A percentile compares a stretch with the other conserved stretches of the same genome.
These are phyloP conservation scores for Neurospora discreta DNA, from an alignment of 495 filamentous ascomycete genomes.

Conservation along the genomic window DNA sequence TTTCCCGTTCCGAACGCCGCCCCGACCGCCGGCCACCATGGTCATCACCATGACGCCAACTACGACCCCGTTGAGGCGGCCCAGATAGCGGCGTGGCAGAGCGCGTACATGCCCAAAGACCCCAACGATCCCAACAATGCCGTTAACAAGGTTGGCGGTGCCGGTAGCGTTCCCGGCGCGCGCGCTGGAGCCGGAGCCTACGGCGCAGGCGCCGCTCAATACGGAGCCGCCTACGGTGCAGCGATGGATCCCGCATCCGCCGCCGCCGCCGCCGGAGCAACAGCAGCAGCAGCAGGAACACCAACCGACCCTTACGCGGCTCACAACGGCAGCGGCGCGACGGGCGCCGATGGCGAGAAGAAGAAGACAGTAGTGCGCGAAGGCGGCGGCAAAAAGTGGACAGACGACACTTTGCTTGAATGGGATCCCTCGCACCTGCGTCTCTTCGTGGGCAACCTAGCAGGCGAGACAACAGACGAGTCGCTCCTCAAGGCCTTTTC, in stretches of 20 bases:
- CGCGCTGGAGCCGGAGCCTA: constrained; percentile 22
- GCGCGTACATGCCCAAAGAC: constrained; percentile 63
- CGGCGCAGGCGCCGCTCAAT: constrained; percentile 21
- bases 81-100: constrained; percentile 94
- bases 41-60: constrained; percentile 8
- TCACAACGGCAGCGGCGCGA: constrained; percentile 14
- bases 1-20: constrained; percentile 57
- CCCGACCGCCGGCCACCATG: constrained; percentile 10
- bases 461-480: constrained; percentile 97
- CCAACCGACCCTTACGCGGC: constrained; percentile 21
- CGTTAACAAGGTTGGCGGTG: constrained; percentile 10
- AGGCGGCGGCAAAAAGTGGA: constrained; percentile 86
- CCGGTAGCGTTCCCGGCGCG: constrained; percentile 10
- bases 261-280: constrained; percentile 17
- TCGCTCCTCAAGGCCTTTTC: constrained; percentile 87
- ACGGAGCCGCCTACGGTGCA: constrained; percentile 3
- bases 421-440: constrained; percentile 96
- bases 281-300: constrained; percentile 8
- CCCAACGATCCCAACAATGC: constrained; percentile 19
- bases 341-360: constrained; percentile 22
- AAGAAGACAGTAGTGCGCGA: constrained; percentile 70
- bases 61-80: constrained; percentile 81
- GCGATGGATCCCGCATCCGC: constrained; percentile 21
- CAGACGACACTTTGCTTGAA: constrained; percentile 64
- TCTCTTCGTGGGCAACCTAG: constrained; percentile 91